phyloP scores from a whole-genome alignment of 331 rosid species.

The Phaseolus coccineus region DNA sequence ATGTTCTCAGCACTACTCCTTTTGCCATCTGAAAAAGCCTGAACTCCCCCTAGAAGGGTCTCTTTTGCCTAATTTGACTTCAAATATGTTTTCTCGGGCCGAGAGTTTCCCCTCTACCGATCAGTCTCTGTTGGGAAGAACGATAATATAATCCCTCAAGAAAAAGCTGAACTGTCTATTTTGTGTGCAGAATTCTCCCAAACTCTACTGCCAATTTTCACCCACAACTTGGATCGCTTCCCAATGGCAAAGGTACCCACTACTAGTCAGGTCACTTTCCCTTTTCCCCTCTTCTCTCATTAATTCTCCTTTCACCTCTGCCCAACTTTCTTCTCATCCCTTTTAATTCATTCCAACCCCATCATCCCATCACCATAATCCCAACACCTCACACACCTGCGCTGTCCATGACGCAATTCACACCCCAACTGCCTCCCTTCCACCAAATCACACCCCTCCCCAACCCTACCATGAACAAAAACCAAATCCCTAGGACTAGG shows the following conservation, averaged over 20 bases:
- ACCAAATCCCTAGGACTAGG: constrained; percentile 54
- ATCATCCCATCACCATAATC: too few relatives aligned
- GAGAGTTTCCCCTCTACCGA: constrained; percentile 51
- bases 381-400: too few relatives aligned
- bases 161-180: constrained; percentile 65
- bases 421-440: constrained; percentile 52
- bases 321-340: too few relatives aligned
- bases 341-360: too few relatives aligned
- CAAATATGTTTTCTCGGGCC: constrained; percentile 54
- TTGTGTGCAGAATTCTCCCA: constrained; percentile 47
- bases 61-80: constrained; percentile 64
- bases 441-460: constrained; percentile 55
- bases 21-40: constrained; percentile 58
- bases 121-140: constrained; percentile 56
- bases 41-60: constrained; percentile 52
- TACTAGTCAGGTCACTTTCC: constrained; percentile 72
- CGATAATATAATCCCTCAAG: constrained; percentile 35
- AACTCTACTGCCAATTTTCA: constrained; percentile 29
- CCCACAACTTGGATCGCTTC: constrained; percentile 55
- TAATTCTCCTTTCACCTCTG: background rate
- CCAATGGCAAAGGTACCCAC: constrained; percentile 55
- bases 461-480: constrained; percentile 64
- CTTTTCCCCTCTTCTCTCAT: constrained; percentile 33
- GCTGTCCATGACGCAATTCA: constrained; percentile 79
- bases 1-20: constrained; percentile 38